Percentiles rank a stretch among this genome's conserved stretches.
phyloP scores from a whole-genome alignment of 331 rosid species.

The Malus hybrid region DNA sequence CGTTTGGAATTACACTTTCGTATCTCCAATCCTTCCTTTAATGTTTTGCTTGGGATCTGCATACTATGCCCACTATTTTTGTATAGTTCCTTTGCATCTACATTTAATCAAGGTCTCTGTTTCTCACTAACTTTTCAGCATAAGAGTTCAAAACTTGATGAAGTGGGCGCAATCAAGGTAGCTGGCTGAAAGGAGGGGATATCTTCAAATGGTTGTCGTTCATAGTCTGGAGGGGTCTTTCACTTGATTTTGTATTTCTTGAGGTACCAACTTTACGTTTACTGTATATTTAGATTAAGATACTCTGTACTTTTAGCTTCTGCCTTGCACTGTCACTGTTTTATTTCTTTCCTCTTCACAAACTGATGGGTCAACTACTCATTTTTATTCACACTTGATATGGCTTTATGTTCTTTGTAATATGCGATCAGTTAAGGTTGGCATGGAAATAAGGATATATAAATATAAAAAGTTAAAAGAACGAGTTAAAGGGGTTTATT shows the following conservation, averaged over 20 bases:
- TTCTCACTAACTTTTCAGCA: conserved; percentile 52
- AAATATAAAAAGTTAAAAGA: background rate
- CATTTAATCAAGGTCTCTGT: conserved; percentile 9
- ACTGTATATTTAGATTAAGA: background rate
- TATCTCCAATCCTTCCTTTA: background rate
- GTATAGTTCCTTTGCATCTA: background rate
- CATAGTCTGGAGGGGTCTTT: conserved; percentile 59
- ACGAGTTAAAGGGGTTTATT: background rate
- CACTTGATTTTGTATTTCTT: conserved; percentile 47
- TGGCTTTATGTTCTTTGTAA: background rate
- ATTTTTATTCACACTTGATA: background rate
- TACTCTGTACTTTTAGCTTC: background rate
- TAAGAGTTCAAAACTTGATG: conserved; percentile 86
- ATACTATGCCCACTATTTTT: conserved; percentile 4
- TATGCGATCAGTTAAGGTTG: background rate
- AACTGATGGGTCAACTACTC: background rate
- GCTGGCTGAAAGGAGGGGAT: conserved; percentile 62
- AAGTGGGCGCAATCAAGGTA: conserved; percentile 80
- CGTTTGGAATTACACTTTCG: background rate
- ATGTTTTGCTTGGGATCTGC: background rate
- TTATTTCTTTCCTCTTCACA: background rate
- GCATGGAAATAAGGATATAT: background rate
- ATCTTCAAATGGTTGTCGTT: conserved; percentile 57
- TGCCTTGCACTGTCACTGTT: background rate
- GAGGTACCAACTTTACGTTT: conserved; percentile 54